Percentiles rank a stretch among this genome's conserved stretches.
Conservation (phyloP, 2,329 filamentous ascomycete species). For the Juglanconis sp. region DNA sequence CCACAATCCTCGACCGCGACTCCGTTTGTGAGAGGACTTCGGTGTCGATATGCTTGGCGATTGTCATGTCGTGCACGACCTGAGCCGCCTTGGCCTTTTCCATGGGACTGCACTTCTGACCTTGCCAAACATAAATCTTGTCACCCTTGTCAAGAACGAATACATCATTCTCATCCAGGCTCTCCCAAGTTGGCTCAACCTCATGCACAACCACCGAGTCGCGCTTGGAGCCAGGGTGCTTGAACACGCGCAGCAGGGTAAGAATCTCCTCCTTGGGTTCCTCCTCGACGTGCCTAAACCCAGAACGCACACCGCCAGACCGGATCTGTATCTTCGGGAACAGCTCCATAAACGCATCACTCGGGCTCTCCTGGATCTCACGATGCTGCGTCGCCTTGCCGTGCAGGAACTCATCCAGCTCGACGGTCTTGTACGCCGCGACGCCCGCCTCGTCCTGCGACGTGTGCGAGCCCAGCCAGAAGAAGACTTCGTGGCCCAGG, state of each 20-base stretch:
- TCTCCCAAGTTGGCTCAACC: constrained; percentile 58
- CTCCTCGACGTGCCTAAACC: constrained; percentile 61
- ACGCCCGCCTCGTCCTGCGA: constrained; percentile 67
- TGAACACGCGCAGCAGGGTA: constrained; percentile 61
- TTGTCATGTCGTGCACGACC: constrained; percentile 62
- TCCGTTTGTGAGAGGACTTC: constrained; percentile 64
- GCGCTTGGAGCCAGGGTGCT: constrained; percentile 48
- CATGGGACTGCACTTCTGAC: constrained; percentile 62
- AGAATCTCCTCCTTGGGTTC: constrained; percentile 37
- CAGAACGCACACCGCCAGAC: constrained; percentile 57
- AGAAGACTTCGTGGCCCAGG: constrained; percentile 64
- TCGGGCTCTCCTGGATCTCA: constrained; percentile 58
- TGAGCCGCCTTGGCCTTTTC: constrained; percentile 67
- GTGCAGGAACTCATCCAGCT: constrained; percentile 64
- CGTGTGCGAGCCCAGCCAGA: constrained; percentile 65
- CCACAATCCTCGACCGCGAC: constrained; percentile 49
- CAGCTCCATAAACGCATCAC: constrained; percentile 56
- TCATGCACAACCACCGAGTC: constrained; percentile 58
- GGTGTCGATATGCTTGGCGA: constrained; percentile 62
- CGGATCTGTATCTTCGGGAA: constrained; percentile 61
- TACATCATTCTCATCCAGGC: constrained; percentile 63
- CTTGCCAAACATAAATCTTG: constrained; percentile 71
- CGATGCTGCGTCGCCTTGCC: constrained; percentile 63
- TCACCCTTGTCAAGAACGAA: constrained; percentile 61
- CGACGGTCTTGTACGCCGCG: constrained; percentile 68